phyloP scores from a whole-genome alignment of 129 eudicot genomes.

The Apium graveolens region DNA sequence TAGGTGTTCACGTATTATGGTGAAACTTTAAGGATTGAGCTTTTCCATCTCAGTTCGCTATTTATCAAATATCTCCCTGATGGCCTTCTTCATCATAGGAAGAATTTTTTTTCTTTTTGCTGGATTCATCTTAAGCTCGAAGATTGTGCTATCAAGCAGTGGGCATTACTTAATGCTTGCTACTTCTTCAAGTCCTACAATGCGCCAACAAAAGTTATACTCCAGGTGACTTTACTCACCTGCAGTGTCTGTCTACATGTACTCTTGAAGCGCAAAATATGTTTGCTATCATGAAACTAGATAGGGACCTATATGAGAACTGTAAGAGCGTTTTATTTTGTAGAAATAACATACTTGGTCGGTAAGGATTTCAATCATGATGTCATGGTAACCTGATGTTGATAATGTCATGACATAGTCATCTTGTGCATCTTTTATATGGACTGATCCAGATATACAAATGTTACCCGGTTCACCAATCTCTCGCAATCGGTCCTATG shows the following conservation, averaged over 20 bases:
- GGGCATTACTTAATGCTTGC: constrained; percentile 98
- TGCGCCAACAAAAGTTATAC: constrained; percentile 92
- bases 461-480: not conserved
- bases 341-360: not conserved
- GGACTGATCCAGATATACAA: not conserved
- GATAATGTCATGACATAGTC: not conserved
- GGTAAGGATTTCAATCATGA: not conserved
- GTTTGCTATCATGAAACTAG: not conserved
- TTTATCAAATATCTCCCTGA: constrained; percentile 87
- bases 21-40: constrained; percentile 93
- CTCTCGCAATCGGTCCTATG: not conserved
- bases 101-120: constrained; percentile 77
- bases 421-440: not conserved
- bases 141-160: constrained; percentile 96
- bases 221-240: constrained; percentile 46
- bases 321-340: too few species aligned
- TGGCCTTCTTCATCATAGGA: constrained; percentile 77
- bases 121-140: constrained; percentile 98
- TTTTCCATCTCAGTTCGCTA: constrained; percentile 75
- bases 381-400: not conserved
- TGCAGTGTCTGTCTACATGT: not conserved
- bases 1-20: constrained; percentile 93
- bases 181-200: constrained; percentile 95
- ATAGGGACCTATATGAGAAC: not conserved
- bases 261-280: not conserved